A percentile compares a stretch with the other conserved stretches of the same genome.
These are phyloP conservation scores for Tylopilus plumbeoviolaceoides DNA, from an alignment of 768 basidiomycete species.

Conservation along the genomic window DNA sequence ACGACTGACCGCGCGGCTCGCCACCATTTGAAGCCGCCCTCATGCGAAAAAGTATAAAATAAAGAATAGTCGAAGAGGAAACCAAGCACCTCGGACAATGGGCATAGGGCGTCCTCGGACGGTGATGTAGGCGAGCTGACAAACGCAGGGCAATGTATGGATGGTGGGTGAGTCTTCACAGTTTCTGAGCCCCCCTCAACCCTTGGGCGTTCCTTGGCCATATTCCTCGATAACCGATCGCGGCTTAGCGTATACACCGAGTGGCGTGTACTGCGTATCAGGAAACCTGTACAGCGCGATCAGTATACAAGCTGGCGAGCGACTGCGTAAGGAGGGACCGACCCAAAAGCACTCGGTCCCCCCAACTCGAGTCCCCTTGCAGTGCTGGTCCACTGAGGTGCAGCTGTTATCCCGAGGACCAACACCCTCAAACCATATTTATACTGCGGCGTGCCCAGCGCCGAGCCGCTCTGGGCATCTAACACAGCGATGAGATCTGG, in stretches of 20 bases:
- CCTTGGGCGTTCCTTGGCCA: background rate
- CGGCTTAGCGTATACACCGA: slow-evolving; percentile 41
- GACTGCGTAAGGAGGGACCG: slow-evolving; percentile 4
- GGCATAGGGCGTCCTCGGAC: slow-evolving; percentile 8
- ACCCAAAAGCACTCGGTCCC: slow-evolving; percentile 54
- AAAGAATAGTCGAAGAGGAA: too few relatives aligned
- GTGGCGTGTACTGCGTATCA: slow-evolving; percentile 34
- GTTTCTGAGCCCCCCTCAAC: background rate
- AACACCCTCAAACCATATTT: slow-evolving; percentile 57
- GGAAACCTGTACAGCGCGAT: slow-evolving; percentile 20
- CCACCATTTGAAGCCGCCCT: background rate
- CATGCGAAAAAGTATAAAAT: background rate
- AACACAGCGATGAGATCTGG: slow-evolving; percentile 64
- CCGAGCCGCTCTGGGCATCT: slow-evolving; percentile 57
- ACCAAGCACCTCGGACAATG: background rate
- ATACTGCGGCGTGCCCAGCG: slow-evolving; percentile 62
- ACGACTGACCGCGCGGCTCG: background rate
- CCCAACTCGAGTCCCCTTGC: slow-evolving; percentile 46
- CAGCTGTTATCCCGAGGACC: slow-evolving; percentile 44
- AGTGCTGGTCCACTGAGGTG: slow-evolving; percentile 54
- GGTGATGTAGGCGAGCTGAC: background rate
- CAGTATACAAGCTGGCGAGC: background rate
- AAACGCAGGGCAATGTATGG: too few relatives aligned
- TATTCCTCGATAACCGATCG: slow-evolving; percentile 47
- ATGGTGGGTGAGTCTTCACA: too few relatives aligned